Percentiles rank a stretch among this genome's conserved stretches.
Conservation (phyloP, 2,329 filamentous ascomycete species). For the Cordyceps militaris region DNA sequence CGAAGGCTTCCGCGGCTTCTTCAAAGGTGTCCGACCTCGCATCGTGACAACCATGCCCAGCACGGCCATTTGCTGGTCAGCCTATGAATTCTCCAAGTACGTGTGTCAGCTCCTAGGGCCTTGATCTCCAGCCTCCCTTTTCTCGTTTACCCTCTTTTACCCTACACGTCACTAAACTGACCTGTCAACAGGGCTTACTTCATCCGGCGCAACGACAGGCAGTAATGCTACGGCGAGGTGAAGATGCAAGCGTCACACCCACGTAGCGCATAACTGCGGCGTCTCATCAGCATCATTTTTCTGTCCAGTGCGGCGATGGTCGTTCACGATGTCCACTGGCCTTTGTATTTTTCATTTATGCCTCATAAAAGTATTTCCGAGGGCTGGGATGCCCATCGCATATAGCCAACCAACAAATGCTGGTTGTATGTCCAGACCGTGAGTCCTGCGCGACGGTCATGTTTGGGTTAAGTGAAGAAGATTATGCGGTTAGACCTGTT, state of each 20-base stretch:
- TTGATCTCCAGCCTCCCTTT: too few species aligned
- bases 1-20: constrained; percentile 81
- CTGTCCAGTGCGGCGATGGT: neutral
- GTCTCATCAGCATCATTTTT: neutral
- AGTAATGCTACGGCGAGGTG: constrained; percentile 20
- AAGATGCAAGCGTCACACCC: neutral
- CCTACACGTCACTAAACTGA: neutral
- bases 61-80: constrained; percentile 98
- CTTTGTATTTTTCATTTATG: constrained; percentile 1
- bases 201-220: constrained; percentile 44
- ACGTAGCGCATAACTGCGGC: neutral
- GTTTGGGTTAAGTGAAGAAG: neutral
- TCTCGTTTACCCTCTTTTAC: neutral
- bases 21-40: constrained; percentile 84
- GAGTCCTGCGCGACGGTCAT: neutral
- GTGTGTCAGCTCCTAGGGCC: constrained; percentile 22
- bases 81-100: constrained; percentile 63
- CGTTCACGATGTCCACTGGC: neutral
- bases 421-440: constrained; percentile 5
- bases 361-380: constrained; percentile 2
- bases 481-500: constrained; percentile 4
- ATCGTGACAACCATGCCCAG: constrained; percentile 97
- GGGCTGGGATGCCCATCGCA: neutral
- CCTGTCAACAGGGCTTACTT: constrained; percentile 47
- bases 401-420: neutral